Base-by-base conservation (phyloP, 768 basidiomycete genomes). In the Coprinopsis cinerea region DNA sequence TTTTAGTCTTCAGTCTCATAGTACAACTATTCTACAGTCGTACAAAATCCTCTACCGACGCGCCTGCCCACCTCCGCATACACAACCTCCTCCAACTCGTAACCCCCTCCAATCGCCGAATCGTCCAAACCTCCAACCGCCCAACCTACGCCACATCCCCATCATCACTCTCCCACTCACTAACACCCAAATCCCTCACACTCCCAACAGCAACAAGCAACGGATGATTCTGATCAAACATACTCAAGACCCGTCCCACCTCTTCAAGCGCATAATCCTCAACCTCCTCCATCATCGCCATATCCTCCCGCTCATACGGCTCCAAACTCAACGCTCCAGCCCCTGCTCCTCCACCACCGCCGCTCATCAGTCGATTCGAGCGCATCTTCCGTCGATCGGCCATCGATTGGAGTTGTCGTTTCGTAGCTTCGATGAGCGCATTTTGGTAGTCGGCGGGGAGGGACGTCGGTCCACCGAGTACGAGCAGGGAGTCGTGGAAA, bases 261-360 rank as follows among this genome's bases (percentile, higher is more conserved):
- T 89, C 88, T 61, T 89, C 87, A 55, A 89, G 61, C 56, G 81
- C 84, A 59, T 85, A 88, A 49, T 87, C 87, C 62, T 89, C 88
- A 67, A 89, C 82, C 71, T 92, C 88, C 63, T 91, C 86, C 32
- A 87, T 60, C 47, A 89, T 61, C 61, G 77, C 77, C 55, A 87
- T 65, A 54, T 90, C 87, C 53, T 89, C 85, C 50, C 69, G 68
- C 57, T 18, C 59, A 63, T 41, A 55, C 53, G 11, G 61, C 57
- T 6, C 66, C 66, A 5, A 71, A 59, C 13, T 64, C 65, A 15
- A 72, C 57, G 50, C 71, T 64, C 3, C 73, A 63, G 18, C 56
- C 4, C 55, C 15, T 32, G 15, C 9, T 32, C 15, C 9, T 7
- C 15, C 30, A 32, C 30, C 30, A 9, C 30, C 30, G 9, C 30